Evolutionary conservation across 2,329 filamentous ascomycete species (phyloP).

Genomic region (Ophiostoma novo-ulmi): DNA sequence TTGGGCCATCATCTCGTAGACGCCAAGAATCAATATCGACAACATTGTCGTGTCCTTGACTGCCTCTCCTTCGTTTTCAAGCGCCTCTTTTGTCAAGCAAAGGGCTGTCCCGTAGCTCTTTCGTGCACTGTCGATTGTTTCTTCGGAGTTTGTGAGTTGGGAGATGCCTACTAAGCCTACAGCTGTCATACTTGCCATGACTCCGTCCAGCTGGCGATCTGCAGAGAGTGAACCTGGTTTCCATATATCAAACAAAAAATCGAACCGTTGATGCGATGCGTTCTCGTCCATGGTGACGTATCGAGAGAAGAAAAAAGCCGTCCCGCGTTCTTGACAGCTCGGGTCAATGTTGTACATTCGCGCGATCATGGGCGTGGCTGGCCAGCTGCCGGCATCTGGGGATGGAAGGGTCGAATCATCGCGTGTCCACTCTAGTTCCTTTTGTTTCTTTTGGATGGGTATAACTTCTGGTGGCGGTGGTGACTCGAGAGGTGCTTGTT

Average conservation of each 20-base stretch:
- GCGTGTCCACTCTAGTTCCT: slow-evolving; percentile 24
- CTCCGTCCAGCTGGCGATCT: slow-evolving; percentile 40
- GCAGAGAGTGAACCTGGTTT: slow-evolving; percentile 38
- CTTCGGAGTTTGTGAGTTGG: slow-evolving; percentile 40
- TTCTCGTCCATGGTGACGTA: slow-evolving; percentile 45
- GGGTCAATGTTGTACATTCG: slow-evolving; percentile 34
- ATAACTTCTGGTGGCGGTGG: neutral
- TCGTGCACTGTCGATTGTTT: slow-evolving; percentile 44
- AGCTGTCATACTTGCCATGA: slow-evolving; percentile 50
- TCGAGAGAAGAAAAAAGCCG: slow-evolving; percentile 48
- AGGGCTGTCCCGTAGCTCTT: slow-evolving; percentile 50
- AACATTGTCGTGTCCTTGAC: slow-evolving; percentile 50
- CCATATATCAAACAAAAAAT: slow-evolving; percentile 51
- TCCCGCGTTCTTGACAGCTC: slow-evolving; percentile 42
- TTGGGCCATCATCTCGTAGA: slow-evolving; percentile 51
- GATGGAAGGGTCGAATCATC: slow-evolving; percentile 34
- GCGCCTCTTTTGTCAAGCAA: slow-evolving; percentile 45
- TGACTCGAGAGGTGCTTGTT: neutral
- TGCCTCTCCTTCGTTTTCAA: slow-evolving; percentile 42
- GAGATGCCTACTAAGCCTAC: slow-evolving; percentile 51
- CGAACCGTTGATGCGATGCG: slow-evolving; percentile 47
- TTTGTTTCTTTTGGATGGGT: neutral
- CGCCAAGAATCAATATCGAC: slow-evolving; percentile 48
- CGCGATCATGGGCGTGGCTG: slow-evolving; percentile 31
- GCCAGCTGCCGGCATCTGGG: slow-evolving; percentile 35